A percentile compares a stretch with the other conserved stretches of the same genome.
These are phyloP conservation scores for Medicago truncatula DNA, from an alignment of 306 rosid genomes.

Conservation along the genomic window MtrunA17r5.0-ANR NC_053048.1:46356501-46357000, in stretches of 20 bases:
- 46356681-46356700: constrained; percentile 33
- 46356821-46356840: constrained; percentile 63
- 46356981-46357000: no score
- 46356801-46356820: constrained; percentile 24
- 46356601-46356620: background rate
- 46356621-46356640: background rate
- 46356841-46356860: constrained; percentile 97
- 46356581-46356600: constrained; percentile 16
- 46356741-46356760: constrained; percentile 8
- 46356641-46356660: background rate
- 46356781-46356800: constrained; percentile 10
- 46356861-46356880: constrained; percentile 98
- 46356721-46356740: constrained; percentile 21
- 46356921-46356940: constrained; percentile 3
- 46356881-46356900: constrained; percentile 72
- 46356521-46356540: constrained; percentile 33
- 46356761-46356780: constrained; percentile 1
- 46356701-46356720: background rate
- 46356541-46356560: constrained; percentile 8
- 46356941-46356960: background rate
- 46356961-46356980: background rate
- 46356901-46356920: constrained; percentile 59
- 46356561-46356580: constrained; percentile 11
- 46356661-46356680: constrained; percentile 26
- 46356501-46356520: constrained; percentile 57